Conservation (phyloP, 2,329 filamentous ascomycete species). For the Westerdykella sp. region DNA sequence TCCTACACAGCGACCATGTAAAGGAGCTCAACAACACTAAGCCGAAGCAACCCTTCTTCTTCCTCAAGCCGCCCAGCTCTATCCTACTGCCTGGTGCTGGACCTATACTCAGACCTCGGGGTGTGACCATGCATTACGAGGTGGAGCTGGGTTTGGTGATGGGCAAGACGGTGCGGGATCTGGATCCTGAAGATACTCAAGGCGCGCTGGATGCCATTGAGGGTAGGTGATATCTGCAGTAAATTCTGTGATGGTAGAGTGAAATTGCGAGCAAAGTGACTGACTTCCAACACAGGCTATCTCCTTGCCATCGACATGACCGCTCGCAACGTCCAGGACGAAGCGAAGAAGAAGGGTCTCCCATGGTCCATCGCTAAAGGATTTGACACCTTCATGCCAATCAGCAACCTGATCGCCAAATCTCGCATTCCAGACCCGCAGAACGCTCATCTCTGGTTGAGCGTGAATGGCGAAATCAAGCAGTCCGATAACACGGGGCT, state of each 20-base stretch:
- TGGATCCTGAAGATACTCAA: constrained; percentile 66
- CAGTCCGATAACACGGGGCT: constrained; percentile 87
- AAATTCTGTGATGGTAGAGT: background rate
- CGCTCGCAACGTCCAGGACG: constrained; percentile 87
- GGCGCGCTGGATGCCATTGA: constrained; percentile 77
- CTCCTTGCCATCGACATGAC: constrained; percentile 96
- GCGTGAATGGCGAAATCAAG: constrained; percentile 69
- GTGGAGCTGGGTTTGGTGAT: constrained; percentile 89
- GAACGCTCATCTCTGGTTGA: constrained; percentile 77
- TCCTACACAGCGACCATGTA: constrained; percentile 69
- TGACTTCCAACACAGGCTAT: constrained; percentile 54
- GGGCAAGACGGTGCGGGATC: constrained; percentile 70
- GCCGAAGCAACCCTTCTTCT: constrained; percentile 97
- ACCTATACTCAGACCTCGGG: constrained; percentile 72
- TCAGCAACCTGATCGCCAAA: constrained; percentile 77
- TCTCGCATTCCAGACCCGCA: constrained; percentile 78
- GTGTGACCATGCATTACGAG: constrained; percentile 87
- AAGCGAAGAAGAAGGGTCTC: constrained; percentile 93
- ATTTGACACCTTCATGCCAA: constrained; percentile 93
- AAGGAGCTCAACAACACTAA: constrained; percentile 79
- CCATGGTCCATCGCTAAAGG: constrained; percentile 97
- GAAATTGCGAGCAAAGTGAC: background rate
- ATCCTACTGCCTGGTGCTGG: constrained; percentile 74
- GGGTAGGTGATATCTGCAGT: constrained; percentile 46
- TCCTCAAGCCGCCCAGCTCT: constrained; percentile 87